Percentiles rank a stretch among this genome's conserved stretches.
Conservation (phyloP, 2,329 filamentous ascomycete species). For the Pochonia chlamydosporia region DNA sequence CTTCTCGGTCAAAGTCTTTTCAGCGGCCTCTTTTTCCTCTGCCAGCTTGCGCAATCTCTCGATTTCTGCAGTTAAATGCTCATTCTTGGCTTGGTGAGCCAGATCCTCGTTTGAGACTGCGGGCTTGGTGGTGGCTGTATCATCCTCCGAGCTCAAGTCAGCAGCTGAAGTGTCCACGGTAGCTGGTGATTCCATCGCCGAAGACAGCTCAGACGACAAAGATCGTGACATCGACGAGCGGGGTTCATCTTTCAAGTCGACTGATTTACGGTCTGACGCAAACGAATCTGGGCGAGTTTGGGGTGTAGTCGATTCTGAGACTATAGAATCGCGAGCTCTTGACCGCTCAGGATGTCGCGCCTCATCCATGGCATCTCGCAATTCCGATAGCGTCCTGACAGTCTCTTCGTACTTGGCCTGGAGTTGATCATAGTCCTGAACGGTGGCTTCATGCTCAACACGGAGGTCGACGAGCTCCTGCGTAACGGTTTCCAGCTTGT, state of each 20-base stretch:
- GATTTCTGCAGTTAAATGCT: slow-evolving; percentile 57
- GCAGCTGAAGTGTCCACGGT: slow-evolving; percentile 58
- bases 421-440: slow-evolving; percentile 75
- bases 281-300: slow-evolving; percentile 69
- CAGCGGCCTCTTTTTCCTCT: slow-evolving; percentile 69
- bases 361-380: slow-evolving; percentile 83
- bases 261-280: slow-evolving; percentile 71
- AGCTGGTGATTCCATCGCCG: slow-evolving; percentile 69
- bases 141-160: slow-evolving; percentile 36
- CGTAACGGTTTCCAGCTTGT: slow-evolving; percentile 86
- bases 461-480: slow-evolving; percentile 88
- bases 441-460: slow-evolving; percentile 80
- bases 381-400: slow-evolving; percentile 70
- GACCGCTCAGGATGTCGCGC: slow-evolving; percentile 53
- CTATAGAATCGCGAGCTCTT: slow-evolving; percentile 47
- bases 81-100: slow-evolving; percentile 26
- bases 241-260: slow-evolving; percentile 61
- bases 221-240: slow-evolving; percentile 73
- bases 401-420: slow-evolving; percentile 89
- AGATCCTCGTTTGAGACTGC: slow-evolving; percentile 32
- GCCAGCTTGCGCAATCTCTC: slow-evolving; percentile 65
- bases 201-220: slow-evolving; percentile 90
- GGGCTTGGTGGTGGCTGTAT: slow-evolving; percentile 40
- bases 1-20: slow-evolving; percentile 66
- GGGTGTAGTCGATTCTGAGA: slow-evolving; percentile 38